A percentile compares a stretch with the other conserved stretches of the same genome.
phyloP scores from a whole-genome alignment of 177 flowering plant genomes.

The Vitis hybrid region DNA sequence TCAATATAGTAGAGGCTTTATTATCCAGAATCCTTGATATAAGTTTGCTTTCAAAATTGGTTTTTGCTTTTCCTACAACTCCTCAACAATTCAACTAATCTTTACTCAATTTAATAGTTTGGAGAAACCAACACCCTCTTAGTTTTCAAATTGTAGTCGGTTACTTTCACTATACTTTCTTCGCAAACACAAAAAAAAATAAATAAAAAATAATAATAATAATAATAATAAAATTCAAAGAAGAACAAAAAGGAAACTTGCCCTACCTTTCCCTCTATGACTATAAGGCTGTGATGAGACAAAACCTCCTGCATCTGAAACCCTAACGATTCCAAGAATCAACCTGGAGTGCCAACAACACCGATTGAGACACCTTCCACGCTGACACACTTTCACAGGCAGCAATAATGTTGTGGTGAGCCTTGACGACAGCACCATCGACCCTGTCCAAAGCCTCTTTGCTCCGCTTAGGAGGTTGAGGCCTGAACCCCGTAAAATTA shows the following conservation, averaged over 20 bases:
- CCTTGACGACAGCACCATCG: slow-evolving; percentile 47
- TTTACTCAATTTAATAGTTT: background rate
- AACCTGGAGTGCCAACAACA: slow-evolving; percentile 39
- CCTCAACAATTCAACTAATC: no score
- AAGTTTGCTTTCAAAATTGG: no score
- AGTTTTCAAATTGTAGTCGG: no score
- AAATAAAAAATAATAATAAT: no score
- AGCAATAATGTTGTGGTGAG: slow-evolving; percentile 37
- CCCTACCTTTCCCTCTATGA: slow-evolving; percentile 72
- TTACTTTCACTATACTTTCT: background rate
- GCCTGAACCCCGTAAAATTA: slow-evolving; percentile 1
- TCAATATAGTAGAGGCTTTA: no score
- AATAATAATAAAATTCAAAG: no score
- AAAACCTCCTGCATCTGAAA: slow-evolving; percentile 72
- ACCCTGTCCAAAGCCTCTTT: slow-evolving; percentile 28
- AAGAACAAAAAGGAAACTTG: no score
- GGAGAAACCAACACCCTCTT: background rate
- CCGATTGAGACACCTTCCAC: slow-evolving; percentile 56
- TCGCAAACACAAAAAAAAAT: background rate
- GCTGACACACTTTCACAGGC: slow-evolving; percentile 56
- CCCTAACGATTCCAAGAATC: slow-evolving; percentile 77
- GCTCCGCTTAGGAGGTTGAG: slow-evolving; percentile 1
- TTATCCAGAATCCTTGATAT: no score
- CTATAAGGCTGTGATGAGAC: slow-evolving; percentile 51
- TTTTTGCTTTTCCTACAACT: no score